Percentiles rank a stretch among this genome's conserved stretches.
These are phyloP conservation scores for Lantana camara DNA, from an alignment of 257 asterid genomes.

Conservation along the genomic window DNA sequence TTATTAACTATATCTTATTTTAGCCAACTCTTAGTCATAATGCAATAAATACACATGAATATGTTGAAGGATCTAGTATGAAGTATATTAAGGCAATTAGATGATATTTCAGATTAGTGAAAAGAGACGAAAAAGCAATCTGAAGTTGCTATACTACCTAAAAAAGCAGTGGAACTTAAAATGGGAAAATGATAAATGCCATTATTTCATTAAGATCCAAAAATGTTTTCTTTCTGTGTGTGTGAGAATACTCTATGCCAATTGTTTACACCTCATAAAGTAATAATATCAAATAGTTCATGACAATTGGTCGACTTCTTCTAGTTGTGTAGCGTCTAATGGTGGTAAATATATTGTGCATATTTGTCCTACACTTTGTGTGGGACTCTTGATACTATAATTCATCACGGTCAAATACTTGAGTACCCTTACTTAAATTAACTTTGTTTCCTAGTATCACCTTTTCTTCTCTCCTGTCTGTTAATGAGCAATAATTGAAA, in stretches of 20 bases:
- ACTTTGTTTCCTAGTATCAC: not conserved
- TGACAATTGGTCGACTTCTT: not conserved
- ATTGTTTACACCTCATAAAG: not conserved
- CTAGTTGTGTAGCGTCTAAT: not conserved
- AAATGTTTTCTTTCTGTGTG: not conserved
- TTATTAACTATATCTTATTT: not conserved
- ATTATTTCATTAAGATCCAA: not conserved
- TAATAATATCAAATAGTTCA: not conserved
- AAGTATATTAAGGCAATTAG: slow-evolving; percentile 2
- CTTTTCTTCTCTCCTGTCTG: not conserved
- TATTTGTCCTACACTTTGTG: not conserved
- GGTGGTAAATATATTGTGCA: not conserved
- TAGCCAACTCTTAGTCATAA: not conserved
- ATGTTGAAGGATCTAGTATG: not conserved
- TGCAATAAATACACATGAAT: not conserved
- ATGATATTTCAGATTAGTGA: not conserved
- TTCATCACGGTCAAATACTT: not conserved
- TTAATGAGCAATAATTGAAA: not conserved
- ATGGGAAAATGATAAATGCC: not conserved
- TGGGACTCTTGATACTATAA: not conserved
- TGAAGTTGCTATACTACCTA: not conserved
- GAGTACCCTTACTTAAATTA: not conserved
- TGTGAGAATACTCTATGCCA: not conserved
- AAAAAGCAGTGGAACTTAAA: not conserved
- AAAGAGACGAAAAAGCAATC: not conserved